Evolutionary conservation across 371 early-diverging fungal species (phyloP).

Genomic region (Mucor indicus): DNA sequence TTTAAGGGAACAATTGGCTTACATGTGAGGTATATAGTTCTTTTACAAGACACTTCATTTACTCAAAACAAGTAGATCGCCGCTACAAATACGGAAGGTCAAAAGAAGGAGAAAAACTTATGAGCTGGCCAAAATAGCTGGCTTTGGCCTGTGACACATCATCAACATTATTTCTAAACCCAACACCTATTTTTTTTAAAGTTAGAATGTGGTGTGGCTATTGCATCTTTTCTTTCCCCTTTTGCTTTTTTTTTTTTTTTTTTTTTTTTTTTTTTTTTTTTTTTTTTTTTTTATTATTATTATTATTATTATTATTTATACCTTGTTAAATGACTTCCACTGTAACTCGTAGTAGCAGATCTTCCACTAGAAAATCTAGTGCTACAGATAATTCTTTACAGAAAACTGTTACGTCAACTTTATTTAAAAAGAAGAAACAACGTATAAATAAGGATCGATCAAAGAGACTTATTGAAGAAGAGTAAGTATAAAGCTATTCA

Average conservation of each 20-base stretch:
- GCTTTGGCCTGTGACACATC: no score
- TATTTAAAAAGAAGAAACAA: constrained; percentile 16
- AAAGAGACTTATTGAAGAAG: constrained; percentile 3
- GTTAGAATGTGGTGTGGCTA: no score
- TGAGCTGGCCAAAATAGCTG: no score
- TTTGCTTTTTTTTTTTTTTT: constrained; percentile 8
- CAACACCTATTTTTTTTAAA: no score
- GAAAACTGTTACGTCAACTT: constrained; percentile 1
- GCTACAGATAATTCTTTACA: constrained; percentile 3
- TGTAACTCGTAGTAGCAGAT: constrained; percentile 20
- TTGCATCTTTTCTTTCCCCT: constrained; percentile 19
- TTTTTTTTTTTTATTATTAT: neutral
- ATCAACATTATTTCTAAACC: no score
- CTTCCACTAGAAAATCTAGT: constrained; percentile 8
- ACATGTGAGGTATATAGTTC: no score
- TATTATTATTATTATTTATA: neutral
- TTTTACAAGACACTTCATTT: no score
- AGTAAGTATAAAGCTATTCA: neutral
- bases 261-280: constrained; percentile 4
- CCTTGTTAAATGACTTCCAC: constrained; percentile 15
- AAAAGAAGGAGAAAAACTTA: no score
- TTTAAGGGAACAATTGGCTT: no score
- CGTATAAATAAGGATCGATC: constrained; percentile 8
- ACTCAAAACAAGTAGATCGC: no score
- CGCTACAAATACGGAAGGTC: no score